phyloP scores from a whole-genome alignment of 2,329 filamentous ascomycete genomes.

The Clonostachys chloroleuca region DNA sequence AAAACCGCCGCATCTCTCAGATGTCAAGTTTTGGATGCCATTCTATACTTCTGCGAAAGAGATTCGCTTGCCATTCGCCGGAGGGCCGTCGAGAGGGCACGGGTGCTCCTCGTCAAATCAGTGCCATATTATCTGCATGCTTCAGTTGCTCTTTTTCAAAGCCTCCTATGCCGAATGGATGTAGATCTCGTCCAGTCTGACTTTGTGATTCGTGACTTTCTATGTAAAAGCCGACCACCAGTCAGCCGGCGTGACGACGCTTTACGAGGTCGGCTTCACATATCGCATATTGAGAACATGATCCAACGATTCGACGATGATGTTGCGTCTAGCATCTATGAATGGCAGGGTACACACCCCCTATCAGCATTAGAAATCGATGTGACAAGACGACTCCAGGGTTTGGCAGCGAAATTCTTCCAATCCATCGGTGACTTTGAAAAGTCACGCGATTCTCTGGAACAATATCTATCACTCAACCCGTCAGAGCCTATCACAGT shows the following conservation, averaged over 20 bases:
- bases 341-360: conserved; percentile 18
- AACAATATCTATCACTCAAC: conserved; percentile 19
- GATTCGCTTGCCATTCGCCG: neutral
- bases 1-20: conserved; percentile 5
- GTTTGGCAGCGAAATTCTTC: conserved; percentile 21
- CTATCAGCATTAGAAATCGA: conserved; percentile 22
- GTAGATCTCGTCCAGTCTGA: conserved; percentile 16
- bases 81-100: conserved; percentile 11
- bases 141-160: conserved; percentile 19
- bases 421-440: conserved; percentile 23
- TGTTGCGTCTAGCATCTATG: conserved; percentile 19
- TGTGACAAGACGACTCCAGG: conserved; percentile 22
- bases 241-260: conserved; percentile 17
- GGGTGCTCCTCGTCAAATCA: conserved; percentile 16
- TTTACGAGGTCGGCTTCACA: conserved; percentile 20
- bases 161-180: conserved; percentile 18
- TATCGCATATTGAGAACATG: conserved; percentile 24
- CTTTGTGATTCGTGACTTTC: conserved; percentile 14
- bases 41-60: conserved; percentile 11
- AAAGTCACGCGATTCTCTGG: conserved; percentile 16
- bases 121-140: conserved; percentile 24
- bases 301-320: conserved; percentile 21
- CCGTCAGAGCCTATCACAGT: conserved; percentile 12
- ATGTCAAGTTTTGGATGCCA: conserved; percentile 13
- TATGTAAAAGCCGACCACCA: conserved; percentile 5